Conservation (phyloP, 257 asterid species). For the Vinca minor region DNA sequence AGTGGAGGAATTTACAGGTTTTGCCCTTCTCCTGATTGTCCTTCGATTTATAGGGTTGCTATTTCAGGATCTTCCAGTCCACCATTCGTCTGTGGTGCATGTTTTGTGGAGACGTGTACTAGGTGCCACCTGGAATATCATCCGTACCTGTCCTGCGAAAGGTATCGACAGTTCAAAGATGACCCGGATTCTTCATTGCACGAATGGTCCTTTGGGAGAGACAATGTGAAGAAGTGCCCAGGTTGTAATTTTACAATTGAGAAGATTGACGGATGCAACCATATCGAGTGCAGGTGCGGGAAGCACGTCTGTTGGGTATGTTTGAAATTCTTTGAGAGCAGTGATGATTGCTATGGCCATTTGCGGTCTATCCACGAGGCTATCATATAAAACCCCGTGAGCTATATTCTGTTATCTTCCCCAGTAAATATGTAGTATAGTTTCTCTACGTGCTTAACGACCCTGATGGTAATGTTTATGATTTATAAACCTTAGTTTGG, state of each 20-base stretch:
- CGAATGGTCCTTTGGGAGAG: slow-evolving; percentile 75
- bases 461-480: background rate
- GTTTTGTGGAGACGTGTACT: slow-evolving; percentile 75
- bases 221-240: slow-evolving; percentile 69
- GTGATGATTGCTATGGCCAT: slow-evolving; percentile 65
- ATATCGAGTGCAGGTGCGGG: slow-evolving; percentile 73
- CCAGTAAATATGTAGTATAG: background rate
- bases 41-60: slow-evolving; percentile 57
- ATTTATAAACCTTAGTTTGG: background rate
- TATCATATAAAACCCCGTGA: slow-evolving; percentile 19
- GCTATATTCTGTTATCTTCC: background rate
- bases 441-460: background rate
- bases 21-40: slow-evolving; percentile 95
- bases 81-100: slow-evolving; percentile 59
- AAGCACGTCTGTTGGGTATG: slow-evolving; percentile 85
- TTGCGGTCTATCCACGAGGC: slow-evolving; percentile 52
- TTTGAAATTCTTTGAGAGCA: slow-evolving; percentile 37
- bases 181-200: slow-evolving; percentile 72
- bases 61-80: slow-evolving; percentile 22
- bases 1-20: slow-evolving; percentile 60
- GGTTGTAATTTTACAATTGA: slow-evolving; percentile 63
- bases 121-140: slow-evolving; percentile 85
- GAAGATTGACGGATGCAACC: slow-evolving; percentile 94
- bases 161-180: slow-evolving; percentile 50
- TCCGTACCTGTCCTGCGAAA: slow-evolving; percentile 57